phyloP scores from a whole-genome alignment of 2,329 filamentous ascomycete genomes.

The Apiospora koreana region DNA sequence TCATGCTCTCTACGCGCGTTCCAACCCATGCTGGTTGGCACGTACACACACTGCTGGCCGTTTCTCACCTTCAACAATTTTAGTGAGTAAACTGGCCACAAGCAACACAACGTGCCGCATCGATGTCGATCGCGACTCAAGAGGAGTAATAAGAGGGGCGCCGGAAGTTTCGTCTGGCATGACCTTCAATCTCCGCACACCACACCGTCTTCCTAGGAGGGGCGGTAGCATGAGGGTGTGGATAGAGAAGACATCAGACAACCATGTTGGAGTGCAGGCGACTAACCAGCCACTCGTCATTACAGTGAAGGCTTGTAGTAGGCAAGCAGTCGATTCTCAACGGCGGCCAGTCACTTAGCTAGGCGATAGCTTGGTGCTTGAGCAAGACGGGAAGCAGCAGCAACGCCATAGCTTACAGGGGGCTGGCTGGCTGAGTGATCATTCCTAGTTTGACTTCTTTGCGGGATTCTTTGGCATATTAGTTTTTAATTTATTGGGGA shows the following conservation, averaged over 20 bases:
- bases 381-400: too few relatives aligned
- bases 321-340: background rate
- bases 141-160: background rate
- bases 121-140: background rate
- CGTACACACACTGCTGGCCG: background rate
- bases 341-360: background rate
- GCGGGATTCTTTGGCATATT: background rate
- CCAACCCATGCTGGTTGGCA: background rate
- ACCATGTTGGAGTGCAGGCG: background rate
- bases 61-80: background rate
- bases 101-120: background rate
- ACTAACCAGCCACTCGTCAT: background rate
- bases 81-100: conserved; percentile 9
- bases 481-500: conserved; percentile 6
- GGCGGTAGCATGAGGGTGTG: background rate
- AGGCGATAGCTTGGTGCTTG: too few relatives aligned
- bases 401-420: background rate
- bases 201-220: background rate
- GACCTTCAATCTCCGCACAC: background rate
- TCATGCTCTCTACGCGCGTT: background rate
- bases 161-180: background rate
- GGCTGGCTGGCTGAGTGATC: background rate
- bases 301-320: conserved; percentile 5
- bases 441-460: conserved; percentile 2
- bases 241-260: background rate